Percentiles rank a stretch among this genome's conserved stretches.
Conservation (phyloP, 768 basidiomycete genomes). For the Lactarius akahatsu region DNA sequence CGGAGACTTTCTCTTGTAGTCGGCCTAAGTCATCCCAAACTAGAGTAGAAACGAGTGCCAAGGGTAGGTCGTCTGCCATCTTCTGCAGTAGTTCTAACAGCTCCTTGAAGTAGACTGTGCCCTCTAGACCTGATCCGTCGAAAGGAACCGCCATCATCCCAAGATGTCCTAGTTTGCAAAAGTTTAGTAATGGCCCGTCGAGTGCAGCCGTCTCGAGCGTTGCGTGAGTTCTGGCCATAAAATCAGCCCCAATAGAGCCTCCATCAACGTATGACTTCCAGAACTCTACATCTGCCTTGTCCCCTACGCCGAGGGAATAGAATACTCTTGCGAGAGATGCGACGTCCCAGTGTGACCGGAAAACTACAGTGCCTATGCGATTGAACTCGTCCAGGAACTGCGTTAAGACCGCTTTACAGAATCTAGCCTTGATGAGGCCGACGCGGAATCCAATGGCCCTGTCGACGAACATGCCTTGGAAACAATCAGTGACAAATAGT, state of each 20-base stretch:
- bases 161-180: conserved; percentile 12
- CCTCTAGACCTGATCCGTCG: not conserved
- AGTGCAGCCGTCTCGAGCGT: not conserved
- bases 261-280: conserved; percentile 5
- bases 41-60: not conserved
- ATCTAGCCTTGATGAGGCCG: conserved; percentile 2
- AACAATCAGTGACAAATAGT: not conserved
- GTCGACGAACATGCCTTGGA: conserved; percentile 6
- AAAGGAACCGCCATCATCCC: not conserved
- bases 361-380: not conserved
- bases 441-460: conserved; percentile 3
- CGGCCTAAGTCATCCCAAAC: conserved; percentile 7
- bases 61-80: not conserved
- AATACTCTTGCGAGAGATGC: conserved; percentile 10
- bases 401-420: not conserved
- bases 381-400: not conserved
- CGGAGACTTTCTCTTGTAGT: not conserved
- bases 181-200: conserved; percentile 19
- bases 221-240: not conserved
- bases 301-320: not conserved
- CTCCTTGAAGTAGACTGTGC: not conserved
- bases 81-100: not conserved
- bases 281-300: not conserved
- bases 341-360: conserved; percentile 17
- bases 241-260: not conserved